These are phyloP conservation scores for Saccharomycopsis synnaedendra DNA, from an alignment of 805 yeast species.

Conservation along the genomic window DNA sequence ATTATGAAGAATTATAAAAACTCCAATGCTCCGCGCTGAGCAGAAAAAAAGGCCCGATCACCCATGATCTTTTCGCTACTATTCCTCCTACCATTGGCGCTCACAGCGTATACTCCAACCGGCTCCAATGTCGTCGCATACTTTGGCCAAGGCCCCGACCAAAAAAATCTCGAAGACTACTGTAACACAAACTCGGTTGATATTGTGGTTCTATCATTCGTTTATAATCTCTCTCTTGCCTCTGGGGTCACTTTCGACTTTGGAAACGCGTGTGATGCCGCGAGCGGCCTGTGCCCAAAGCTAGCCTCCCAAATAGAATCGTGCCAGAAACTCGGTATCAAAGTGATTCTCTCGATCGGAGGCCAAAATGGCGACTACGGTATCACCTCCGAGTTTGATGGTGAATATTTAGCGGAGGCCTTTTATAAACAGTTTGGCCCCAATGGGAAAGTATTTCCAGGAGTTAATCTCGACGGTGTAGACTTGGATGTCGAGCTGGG, in stretches of 20 bases:
- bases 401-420: conserved; percentile 1
- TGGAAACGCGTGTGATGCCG: conserved; percentile 6
- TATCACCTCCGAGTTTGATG: conserved; percentile 2
- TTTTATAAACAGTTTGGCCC: conserved; percentile 7
- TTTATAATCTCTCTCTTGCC: conserved; percentile 1
- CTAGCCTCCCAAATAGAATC: conserved; percentile 58
- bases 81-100: background rate
- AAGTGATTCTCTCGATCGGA: conserved; percentile 60
- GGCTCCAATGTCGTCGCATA: conserved; percentile 48
- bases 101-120: background rate
- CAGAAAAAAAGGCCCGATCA: background rate
- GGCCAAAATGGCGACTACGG: conserved; percentile 53
- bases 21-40: too few relatives aligned
- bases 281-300: background rate
- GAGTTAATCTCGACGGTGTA: conserved; percentile 74
- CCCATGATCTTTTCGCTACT: background rate
- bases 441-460: conserved; percentile 30
- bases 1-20: too few relatives aligned
- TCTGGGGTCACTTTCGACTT: conserved; percentile 1
- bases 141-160: conserved; percentile 59
- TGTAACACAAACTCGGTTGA: conserved; percentile 8
- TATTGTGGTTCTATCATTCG: conserved; percentile 30
- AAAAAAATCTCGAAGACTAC: conserved; percentile 7
- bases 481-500: conserved; percentile 80
- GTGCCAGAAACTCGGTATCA: conserved; percentile 71